phyloP scores from a whole-genome alignment of 169 alveolate genomes.

The Plasmodium vinckei region DNA sequence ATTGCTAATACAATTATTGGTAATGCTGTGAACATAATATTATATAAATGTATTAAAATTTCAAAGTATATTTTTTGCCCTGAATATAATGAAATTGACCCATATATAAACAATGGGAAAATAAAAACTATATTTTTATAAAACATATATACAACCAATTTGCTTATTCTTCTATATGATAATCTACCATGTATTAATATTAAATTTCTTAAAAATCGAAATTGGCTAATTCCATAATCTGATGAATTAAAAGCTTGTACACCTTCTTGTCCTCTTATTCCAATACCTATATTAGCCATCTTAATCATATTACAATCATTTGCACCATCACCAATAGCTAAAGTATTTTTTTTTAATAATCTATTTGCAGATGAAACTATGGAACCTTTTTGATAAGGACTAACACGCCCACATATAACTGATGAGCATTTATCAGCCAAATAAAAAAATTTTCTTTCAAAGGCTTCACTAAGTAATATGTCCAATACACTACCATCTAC shows the following conservation, averaged over 20 bases:
- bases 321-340: conserved; percentile 99
- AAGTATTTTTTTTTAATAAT: conserved; percentile 85
- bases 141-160: conserved; percentile 96
- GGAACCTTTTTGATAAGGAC: conserved; percentile 86
- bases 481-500: conserved; percentile 64
- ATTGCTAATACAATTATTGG: conserved; percentile 91
- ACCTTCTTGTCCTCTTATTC: conserved; percentile 98
- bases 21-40: conserved; percentile 94
- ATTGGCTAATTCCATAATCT: conserved; percentile 92
- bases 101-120: conserved; percentile 94
- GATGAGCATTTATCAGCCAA: conserved; percentile 78
- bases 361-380: conserved; percentile 87
- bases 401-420: conserved; percentile 81
- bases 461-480: conserved; percentile 32
- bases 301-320: conserved; percentile 99
- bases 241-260: conserved; percentile 94
- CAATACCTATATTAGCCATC: conserved; percentile 99
- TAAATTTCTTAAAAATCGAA: conserved; percentile 87
- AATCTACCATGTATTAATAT: conserved; percentile 93
- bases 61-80: conserved; percentile 96
- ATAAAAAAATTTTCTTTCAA: conserved; percentile 78
- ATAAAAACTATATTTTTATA: conserved; percentile 96
- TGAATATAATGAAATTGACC: conserved; percentile 91
- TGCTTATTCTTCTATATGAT: conserved; percentile 93
- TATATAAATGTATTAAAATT: conserved; percentile 95